Base-by-base conservation (phyloP, 768 basidiomycete species). In the Rhodosporidiobolus sp. region DNA sequence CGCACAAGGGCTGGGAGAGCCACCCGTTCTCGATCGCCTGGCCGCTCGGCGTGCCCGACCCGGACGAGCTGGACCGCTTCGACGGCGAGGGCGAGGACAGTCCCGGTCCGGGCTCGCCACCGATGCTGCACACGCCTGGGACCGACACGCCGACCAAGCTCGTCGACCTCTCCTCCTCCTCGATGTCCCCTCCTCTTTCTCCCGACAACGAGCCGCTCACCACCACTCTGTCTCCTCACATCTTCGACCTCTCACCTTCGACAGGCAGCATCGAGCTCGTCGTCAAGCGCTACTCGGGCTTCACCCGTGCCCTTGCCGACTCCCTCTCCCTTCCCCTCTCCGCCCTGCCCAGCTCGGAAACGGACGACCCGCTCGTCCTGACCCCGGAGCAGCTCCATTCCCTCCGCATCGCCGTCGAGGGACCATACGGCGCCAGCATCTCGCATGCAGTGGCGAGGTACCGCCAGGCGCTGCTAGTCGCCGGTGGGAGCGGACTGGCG, bases 21-120 rank as follows among this genome's bases (percentile, higher is more conserved):
- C 67, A 69, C 58, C 67, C 67, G 3, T 63, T 69, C 61, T 55
- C 67, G 20, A 55, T 69, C 49, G 55, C 67, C 5, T 69, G 67
- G 67, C 67, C 67, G 11, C 45, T 69, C 19, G 67, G 61, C 52
- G 49, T 63, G 12, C 58, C 49, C 46, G 43, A 60, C 22, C 28
- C n/a, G 19, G 28, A 24, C 63, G 30, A 34, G 46, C 48, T 32
- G 48, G 28, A 38, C 34, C n/a, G 24, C 11, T 30, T 30, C 9
- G 58, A 52, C 6, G 52, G 16, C 34, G 49, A 20, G 6, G 63
- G 19, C 17, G 63, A 22, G 28, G 28, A 16, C n/a, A 11, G 50
- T 14, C 24, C 28, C 3, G 9, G 8, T 17, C 24, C 26, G 17
- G 52, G 16, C 1, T 64, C 52, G 26, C 20, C 52, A 4, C 28